Percentiles rank a stretch among this genome's conserved stretches.
phyloP scores from a whole-genome alignment of 148 eudicot genomes.

The Silene latifolia region DNA sequence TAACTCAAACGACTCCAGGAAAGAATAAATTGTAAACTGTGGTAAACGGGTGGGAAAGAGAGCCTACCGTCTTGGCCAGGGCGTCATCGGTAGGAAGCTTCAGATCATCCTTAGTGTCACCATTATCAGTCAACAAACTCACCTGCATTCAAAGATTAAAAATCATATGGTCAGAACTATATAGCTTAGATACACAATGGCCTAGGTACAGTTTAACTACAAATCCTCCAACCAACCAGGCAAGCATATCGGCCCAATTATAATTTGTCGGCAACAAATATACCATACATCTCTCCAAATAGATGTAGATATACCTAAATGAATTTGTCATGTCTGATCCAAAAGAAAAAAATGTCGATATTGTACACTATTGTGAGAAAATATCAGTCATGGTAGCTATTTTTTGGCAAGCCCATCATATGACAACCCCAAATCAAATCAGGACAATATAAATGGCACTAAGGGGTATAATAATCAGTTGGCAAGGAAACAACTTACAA shows the following conservation, averaged over 20 bases:
- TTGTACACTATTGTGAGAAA: too few species aligned
- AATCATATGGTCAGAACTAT: not conserved
- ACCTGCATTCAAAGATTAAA: conserved; percentile 23
- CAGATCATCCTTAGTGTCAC: conserved; percentile 50
- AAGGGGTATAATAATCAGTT: not conserved
- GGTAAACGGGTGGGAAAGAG: not conserved
- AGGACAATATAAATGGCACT: not conserved
- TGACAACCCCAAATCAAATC: not conserved
- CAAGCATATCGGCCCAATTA: too few species aligned
- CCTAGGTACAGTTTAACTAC: not conserved
- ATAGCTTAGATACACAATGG: not conserved
- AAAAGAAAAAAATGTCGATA: too few species aligned
- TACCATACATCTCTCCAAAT: too few species aligned
- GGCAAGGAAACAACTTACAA: conserved; percentile 36
- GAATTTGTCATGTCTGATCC: too few species aligned
- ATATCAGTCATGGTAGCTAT: not conserved
- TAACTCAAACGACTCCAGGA: not conserved
- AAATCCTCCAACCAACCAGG: too few species aligned
- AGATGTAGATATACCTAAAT: too few species aligned
- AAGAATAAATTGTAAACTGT: not conserved
- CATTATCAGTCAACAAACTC: conserved; percentile 49
- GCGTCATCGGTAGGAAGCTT: conserved; percentile 46
- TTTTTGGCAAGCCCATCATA: not conserved
- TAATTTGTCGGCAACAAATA: too few species aligned
- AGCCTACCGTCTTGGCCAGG: conserved; percentile 31